Base-by-base conservation (phyloP, 1,139 yeast species). In the Scheffersomyces titani region DNA sequence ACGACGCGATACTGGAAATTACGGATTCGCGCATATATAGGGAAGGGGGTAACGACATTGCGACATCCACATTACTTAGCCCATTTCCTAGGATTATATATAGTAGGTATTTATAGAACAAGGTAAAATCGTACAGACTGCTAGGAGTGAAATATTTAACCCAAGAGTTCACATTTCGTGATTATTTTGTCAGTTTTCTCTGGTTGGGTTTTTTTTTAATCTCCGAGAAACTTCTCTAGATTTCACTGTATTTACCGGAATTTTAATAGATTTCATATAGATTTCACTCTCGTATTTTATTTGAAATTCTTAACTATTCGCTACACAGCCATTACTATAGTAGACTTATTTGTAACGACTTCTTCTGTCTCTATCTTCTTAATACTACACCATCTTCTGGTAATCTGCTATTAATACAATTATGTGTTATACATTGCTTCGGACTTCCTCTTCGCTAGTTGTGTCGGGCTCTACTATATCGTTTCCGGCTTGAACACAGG, bases 401-500 rank as follows among this genome's bases (percentile, higher is more conserved):
- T 30, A 30, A 30, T 30, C 40, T 30, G 13, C 40, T 30, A 30
- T 13, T 30, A 30, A 30, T 30, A 30, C 40, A 30, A 6, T 24
- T 30, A 30, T 30, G 40, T 16, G 47, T 44, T 44, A 24, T 21
- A 20, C 49, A 52, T 49, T 49, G 54, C 19, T 19, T n/a, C 9
- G 36, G 7, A 13, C 49, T 18, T 44, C 44, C 49, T 19, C 19
- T 19, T 19, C 30, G 20, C 30, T 46, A 49, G 52, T 6, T 24
- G 50, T 5, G 6, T 16, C 16, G 51, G 46, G 40, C 40, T 30
- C 40, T 30, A 30, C 16, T 30, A 16, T 2, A 30, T 30, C 16
- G 40, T 30, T 20, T 59, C 62, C 2, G 66, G 67, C 57, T 69
- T 65, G 55, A 70, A 67, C 4, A 63, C 69, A 16, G 73, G 73